Percentiles rank a stretch among this genome's conserved stretches.
Conservation (phyloP, 305 asterid species). For the Fraxinus nigra region DNA sequence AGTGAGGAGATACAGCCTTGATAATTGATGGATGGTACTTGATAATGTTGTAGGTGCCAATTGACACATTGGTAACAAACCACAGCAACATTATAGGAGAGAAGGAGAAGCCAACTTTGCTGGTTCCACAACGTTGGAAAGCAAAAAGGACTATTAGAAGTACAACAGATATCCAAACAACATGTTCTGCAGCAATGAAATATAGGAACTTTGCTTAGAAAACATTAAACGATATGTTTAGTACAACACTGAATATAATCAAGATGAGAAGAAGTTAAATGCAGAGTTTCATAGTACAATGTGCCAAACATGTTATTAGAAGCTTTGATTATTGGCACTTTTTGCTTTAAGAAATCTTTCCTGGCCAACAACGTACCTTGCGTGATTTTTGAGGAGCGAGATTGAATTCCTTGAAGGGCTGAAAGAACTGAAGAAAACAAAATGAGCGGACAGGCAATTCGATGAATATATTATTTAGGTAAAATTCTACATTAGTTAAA, state of each 20-base stretch:
- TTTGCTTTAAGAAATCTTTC: neutral
- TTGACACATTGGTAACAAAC: conserved; percentile 46
- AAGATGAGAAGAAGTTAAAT: neutral
- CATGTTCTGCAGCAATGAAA: conserved; percentile 33
- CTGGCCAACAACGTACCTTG: conserved; percentile 35
- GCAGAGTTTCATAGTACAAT: neutral
- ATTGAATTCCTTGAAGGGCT: conserved; percentile 69
- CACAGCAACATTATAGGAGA: conserved; percentile 60
- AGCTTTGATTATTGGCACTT: neutral
- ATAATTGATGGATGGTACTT: conserved; percentile 40
- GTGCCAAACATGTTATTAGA: neutral
- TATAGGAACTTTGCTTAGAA: neutral
- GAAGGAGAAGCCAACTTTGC: conserved; percentile 52
- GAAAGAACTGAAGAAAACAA: conserved; percentile 46
- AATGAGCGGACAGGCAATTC: neutral
- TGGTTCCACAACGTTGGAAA: conserved; percentile 57
- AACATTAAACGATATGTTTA: neutral
- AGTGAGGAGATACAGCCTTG: conserved; percentile 56
- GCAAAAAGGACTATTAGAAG: conserved; percentile 42
- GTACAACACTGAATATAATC: neutral
- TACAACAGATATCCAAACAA: conserved; percentile 47
- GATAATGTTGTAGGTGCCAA: conserved; percentile 51
- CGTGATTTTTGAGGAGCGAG: conserved; percentile 53
- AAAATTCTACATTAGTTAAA: neutral
- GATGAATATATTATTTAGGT: neutral